phyloP scores from a whole-genome alignment of 2,329 filamentous ascomycete species.

The Xylaria sp. region DNA sequence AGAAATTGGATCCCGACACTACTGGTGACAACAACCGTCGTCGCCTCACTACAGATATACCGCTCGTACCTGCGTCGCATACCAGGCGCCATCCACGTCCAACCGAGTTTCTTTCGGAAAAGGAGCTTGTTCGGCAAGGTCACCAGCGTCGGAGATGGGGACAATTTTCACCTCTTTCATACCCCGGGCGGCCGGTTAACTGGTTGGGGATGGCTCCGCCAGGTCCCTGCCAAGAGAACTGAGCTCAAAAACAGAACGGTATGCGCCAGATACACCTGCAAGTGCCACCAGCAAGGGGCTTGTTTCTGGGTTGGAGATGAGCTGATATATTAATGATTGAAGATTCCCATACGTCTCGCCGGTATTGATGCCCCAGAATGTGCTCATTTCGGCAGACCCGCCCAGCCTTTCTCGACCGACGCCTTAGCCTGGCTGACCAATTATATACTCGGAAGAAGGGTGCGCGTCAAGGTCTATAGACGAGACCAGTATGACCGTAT shows the following conservation, averaged over 20 bases:
- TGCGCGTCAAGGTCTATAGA: conserved; percentile 82
- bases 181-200: conserved; percentile 86
- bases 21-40: conserved; percentile 60
- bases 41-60: conserved; percentile 66
- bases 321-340: conserved; percentile 20
- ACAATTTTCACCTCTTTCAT: conserved; percentile 93
- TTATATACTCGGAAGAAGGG: conserved; percentile 73
- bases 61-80: conserved; percentile 83
- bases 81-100: conserved; percentile 76
- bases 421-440: conserved; percentile 79
- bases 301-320: neutral
- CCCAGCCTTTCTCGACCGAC: conserved; percentile 83
- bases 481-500: conserved; percentile 92
- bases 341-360: conserved; percentile 89
- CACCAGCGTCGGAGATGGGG: conserved; percentile 93
- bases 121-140: conserved; percentile 83
- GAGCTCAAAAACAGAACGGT: conserved; percentile 80
- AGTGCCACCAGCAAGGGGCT: neutral
- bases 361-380: conserved; percentile 93
- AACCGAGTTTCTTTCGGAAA: conserved; percentile 74
- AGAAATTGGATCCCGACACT: conserved; percentile 59
- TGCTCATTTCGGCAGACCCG: conserved; percentile 87
- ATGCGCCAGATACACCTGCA: conserved; percentile 40
- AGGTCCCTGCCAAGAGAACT: conserved; percentile 70
- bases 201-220: conserved; percentile 93